Evolutionary conservation across 2,329 filamentous ascomycete genomes (phyloP), one percentile per base, ranked within the genome.

Genomic region (Fusarium sp.): DNA sequence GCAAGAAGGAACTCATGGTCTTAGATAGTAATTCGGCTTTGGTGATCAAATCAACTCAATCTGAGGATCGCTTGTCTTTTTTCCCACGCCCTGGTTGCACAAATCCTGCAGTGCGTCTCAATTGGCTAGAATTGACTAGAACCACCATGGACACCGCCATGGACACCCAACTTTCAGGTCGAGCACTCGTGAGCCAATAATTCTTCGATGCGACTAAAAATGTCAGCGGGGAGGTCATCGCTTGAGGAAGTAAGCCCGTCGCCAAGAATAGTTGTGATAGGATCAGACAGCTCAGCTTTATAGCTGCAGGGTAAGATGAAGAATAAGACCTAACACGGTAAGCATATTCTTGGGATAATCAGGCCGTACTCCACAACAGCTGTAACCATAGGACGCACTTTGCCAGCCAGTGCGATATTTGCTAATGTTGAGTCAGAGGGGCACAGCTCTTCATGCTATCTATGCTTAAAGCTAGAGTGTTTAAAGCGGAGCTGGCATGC

Each of bases 1-100:
- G 2, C 3, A 17, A 33, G 0, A 5, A 18, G 13, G 4, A 7
- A 0, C 12, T 49, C 2, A 22, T 33, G 3, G 2, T 13, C 2
- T 33, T 3, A 20, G 4, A 20, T 6, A 25, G 2, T 2, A 12
- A 15, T 2, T 15, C 1, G 6, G 8, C 22, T 22, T 22, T 22
- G 22, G 22, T 22, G 22, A 22, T 22, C 22, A 22, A 22, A 22
- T 22, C 22, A 22, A 22, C 22, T 22, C 22, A 22, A 22, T 22
- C 22, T 22, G 22, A 22, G 22, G 22, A 22, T 22, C 22, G 22
- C 22, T 22, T 22, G 22, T 22, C 22, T 22, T 22, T 22, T 22
- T 22, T 22, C 22, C 22, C 22, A 22, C 22, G 22, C 22, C 22
- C 22, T 22, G 22, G 22, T 22, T 22, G 22, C 22, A 22, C 22